Evolutionary conservation across 768 basidiomycete genomes (phyloP).

Genomic region (Tephrocybe sp.): DNA sequence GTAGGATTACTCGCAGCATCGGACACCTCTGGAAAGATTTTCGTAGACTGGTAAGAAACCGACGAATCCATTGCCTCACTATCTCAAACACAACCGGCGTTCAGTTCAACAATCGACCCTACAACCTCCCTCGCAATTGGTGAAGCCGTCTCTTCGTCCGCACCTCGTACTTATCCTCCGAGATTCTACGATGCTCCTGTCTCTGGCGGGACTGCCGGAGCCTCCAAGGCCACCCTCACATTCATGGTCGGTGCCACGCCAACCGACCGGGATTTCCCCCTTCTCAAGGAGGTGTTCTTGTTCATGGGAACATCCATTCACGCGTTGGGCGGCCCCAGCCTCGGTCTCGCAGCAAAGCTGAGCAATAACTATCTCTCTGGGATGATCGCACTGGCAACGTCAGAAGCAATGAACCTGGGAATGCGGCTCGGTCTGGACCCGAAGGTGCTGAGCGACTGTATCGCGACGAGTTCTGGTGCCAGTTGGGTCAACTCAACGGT

Average conservation of each 20-base stretch:
- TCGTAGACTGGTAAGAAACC: conserved; percentile 38
- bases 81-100: not conserved
- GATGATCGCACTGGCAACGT: conserved; percentile 39
- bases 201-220: conserved; percentile 41
- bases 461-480: conserved; percentile 39
- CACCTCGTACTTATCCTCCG: conserved; percentile 12
- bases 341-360: conserved; percentile 43
- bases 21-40: conserved; percentile 36
- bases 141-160: conserved; percentile 25
- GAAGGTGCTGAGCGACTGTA: conserved; percentile 34
- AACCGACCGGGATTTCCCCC: conserved; percentile 30
- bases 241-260: conserved; percentile 39
- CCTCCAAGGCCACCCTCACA: conserved; percentile 35
- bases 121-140: conserved; percentile 34
- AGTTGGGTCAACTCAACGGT: conserved; percentile 41
- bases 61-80: not conserved
- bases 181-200: conserved; percentile 43
- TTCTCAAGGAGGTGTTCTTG: conserved; percentile 32
- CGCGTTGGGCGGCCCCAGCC: conserved; percentile 37
- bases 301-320: conserved; percentile 37
- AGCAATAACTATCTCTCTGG: conserved; percentile 45
- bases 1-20: conserved; percentile 34
- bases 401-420: conserved; percentile 45
- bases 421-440: conserved; percentile 44
- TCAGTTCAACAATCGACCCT: conserved; percentile 44